Percentiles rank a stretch among this genome's conserved stretches.
Evolutionary conservation across 345 rosid species (phyloP).

Genomic region (Mercurialis annua): DNA sequence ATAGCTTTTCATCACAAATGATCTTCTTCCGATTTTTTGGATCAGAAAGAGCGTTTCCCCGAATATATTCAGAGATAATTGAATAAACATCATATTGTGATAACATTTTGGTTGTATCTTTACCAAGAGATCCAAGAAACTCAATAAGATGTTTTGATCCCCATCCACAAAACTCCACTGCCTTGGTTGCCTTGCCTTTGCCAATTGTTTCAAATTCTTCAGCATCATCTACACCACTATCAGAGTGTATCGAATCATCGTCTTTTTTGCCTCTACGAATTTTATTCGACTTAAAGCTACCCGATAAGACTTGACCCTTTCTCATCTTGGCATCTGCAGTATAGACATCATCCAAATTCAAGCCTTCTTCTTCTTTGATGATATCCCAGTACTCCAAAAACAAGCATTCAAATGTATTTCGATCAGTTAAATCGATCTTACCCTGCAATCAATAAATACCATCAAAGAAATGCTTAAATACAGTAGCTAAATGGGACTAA

Average conservation of each 20-base stretch:
- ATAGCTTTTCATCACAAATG: conserved; percentile 43
- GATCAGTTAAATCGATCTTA: conserved; percentile 30
- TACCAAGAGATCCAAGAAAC: conserved; percentile 45
- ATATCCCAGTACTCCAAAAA: conserved; percentile 49
- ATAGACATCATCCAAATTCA: conserved; percentile 39
- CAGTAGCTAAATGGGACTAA: background rate
- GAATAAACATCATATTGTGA: conserved; percentile 31
- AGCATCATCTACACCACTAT: conserved; percentile 19
- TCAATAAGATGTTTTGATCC: conserved; percentile 52
- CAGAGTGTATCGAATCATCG: conserved; percentile 3
- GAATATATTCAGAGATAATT: conserved; percentile 35
- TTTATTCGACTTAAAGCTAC: conserved; percentile 6
- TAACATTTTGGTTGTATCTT: conserved; percentile 36
- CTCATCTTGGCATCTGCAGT: conserved; percentile 17
- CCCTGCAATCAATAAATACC: conserved; percentile 21
- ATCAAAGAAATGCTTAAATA: background rate
- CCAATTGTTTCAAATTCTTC: conserved; percentile 9
- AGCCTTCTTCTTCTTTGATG: conserved; percentile 32
- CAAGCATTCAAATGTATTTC: conserved; percentile 36
- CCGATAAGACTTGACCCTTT: conserved; percentile 5
- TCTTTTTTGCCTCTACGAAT: conserved; percentile 1
- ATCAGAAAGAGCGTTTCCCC: conserved; percentile 28
- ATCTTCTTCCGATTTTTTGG: conserved; percentile 30
- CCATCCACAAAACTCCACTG: conserved; percentile 38
- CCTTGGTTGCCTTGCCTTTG: conserved; percentile 23